phyloP scores from a whole-genome alignment of 1,139 yeast genomes.

The Kluyveromyces marxianus region DNA sequence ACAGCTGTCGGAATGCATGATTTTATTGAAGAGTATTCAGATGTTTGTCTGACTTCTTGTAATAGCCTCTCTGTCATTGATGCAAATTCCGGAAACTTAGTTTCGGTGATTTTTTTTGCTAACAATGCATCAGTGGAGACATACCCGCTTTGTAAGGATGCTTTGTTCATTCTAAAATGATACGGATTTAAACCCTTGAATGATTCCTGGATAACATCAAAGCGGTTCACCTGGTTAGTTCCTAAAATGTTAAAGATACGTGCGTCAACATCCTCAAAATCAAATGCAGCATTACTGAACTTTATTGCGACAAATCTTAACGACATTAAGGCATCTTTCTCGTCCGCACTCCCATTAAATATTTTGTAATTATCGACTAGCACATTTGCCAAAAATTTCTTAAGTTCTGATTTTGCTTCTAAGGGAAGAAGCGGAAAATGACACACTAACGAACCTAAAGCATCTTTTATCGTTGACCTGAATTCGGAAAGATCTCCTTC shows the following conservation, averaged over 20 bases:
- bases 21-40: constrained; percentile 25
- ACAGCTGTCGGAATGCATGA: constrained; percentile 37
- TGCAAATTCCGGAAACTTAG: constrained; percentile 40
- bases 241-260: constrained; percentile 65
- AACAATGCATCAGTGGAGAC: constrained; percentile 40
- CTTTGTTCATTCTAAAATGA: constrained; percentile 38
- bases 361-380: constrained; percentile 31
- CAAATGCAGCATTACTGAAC: constrained; percentile 55
- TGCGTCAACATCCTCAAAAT: constrained; percentile 63
- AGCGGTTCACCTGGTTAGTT: constrained; percentile 46
- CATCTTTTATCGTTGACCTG: constrained; percentile 64
- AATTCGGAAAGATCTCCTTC: constrained; percentile 57
- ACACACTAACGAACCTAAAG: constrained; percentile 52
- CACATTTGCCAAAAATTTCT: constrained; percentile 36
- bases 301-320: constrained; percentile 60
- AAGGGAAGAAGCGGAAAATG: constrained; percentile 39
- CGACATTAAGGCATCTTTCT: constrained; percentile 30
- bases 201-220: constrained; percentile 78
- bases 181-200: constrained; percentile 77
- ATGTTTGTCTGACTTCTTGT: neutral
- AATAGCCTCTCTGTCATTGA: neutral
- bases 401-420: constrained; percentile 38
- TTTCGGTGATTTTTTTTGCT: constrained; percentile 31
- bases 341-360: constrained; percentile 19
- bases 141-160: constrained; percentile 36